These are phyloP conservation scores for Ampelocalamus luodianensis DNA, from an alignment of 176 grass and related monocot genomes.

Conservation along the genomic window DNA sequence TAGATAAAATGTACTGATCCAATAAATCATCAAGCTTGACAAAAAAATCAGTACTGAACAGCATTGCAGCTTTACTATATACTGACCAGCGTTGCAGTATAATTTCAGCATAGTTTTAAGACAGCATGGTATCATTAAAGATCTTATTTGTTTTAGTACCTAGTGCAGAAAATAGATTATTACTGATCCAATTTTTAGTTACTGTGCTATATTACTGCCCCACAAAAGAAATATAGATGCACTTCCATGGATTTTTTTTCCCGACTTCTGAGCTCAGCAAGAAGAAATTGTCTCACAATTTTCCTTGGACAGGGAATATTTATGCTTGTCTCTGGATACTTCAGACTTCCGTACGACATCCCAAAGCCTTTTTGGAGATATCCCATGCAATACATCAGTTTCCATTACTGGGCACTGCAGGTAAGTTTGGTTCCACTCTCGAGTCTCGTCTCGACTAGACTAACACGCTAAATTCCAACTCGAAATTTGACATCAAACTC, in stretches of 20 bases:
- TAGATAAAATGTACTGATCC: not conserved
- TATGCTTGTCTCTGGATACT: slow-evolving; percentile 97
- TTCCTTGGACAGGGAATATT: slow-evolving; percentile 85
- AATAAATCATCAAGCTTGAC: slow-evolving; percentile 22
- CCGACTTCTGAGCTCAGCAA: not conserved
- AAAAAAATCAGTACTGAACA: not conserved
- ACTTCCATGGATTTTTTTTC: not conserved
- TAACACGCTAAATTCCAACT: not conserved
- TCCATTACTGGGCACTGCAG: slow-evolving; percentile 98
- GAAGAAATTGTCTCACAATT: slow-evolving; percentile 16
- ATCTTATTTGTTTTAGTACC: not conserved
- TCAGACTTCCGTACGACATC: slow-evolving; percentile 92
- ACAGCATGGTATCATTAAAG: not conserved
- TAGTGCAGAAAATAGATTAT: not conserved
- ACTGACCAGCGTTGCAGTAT: not conserved
- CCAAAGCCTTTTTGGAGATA: slow-evolving; percentile 96
- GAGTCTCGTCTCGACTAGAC: not conserved
- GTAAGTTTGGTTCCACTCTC: slow-evolving; percentile 46
- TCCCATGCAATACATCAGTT: slow-evolving; percentile 98
- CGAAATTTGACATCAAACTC: slow-evolving; percentile 39
- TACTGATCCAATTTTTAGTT: not conserved
- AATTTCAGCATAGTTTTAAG: slow-evolving; percentile 14
- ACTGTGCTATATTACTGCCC: not conserved
- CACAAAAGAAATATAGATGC: not conserved
- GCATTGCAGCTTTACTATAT: slow-evolving; percentile 9